A percentile compares a stretch with the other conserved stretches of the same genome.
Conservation (phyloP, 1,139 yeast genomes). For the Taiozyma sp. region DNA sequence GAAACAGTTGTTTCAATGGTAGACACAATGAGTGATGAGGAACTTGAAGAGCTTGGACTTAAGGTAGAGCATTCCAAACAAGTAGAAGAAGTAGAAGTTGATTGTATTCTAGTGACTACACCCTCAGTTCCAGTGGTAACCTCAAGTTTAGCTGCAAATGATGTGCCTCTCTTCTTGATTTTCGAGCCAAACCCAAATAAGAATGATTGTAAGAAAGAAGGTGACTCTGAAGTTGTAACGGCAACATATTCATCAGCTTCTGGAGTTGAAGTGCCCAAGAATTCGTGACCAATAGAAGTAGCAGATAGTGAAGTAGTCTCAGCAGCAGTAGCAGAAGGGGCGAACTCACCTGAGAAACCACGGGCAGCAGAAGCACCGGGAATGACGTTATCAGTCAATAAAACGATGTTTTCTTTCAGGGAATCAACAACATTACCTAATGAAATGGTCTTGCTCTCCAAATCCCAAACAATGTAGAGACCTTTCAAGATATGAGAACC, state of each 20-base stretch:
- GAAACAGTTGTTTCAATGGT: background rate
- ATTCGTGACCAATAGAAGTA: background rate
- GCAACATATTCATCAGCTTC: conserved; percentile 4
- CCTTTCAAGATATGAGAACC: conserved; percentile 47
- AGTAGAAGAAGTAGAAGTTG: conserved; percentile 1
- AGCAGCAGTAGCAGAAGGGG: background rate
- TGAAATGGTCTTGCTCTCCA: conserved; percentile 42
- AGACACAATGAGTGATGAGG: background rate
- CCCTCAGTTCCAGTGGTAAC: background rate
- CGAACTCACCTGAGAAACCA: background rate
- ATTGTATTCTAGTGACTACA: background rate
- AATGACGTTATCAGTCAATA: conserved; percentile 8
- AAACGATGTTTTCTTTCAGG: conserved; percentile 12
- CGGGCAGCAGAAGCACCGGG: conserved; percentile 14
- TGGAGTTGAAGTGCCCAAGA: background rate
- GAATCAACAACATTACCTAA: conserved; percentile 37
- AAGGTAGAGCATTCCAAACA: background rate
- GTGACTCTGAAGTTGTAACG: background rate
- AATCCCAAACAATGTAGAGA: conserved; percentile 46
- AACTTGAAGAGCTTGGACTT: background rate
- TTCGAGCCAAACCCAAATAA: background rate
- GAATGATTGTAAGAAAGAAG: background rate
- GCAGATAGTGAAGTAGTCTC: conserved; percentile 6
- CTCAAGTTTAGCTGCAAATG: background rate
- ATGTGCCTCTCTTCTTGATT: background rate